Conservation (phyloP, 2,329 filamentous ascomycete genomes). For the Ophiostoma pallidulum region DNA sequence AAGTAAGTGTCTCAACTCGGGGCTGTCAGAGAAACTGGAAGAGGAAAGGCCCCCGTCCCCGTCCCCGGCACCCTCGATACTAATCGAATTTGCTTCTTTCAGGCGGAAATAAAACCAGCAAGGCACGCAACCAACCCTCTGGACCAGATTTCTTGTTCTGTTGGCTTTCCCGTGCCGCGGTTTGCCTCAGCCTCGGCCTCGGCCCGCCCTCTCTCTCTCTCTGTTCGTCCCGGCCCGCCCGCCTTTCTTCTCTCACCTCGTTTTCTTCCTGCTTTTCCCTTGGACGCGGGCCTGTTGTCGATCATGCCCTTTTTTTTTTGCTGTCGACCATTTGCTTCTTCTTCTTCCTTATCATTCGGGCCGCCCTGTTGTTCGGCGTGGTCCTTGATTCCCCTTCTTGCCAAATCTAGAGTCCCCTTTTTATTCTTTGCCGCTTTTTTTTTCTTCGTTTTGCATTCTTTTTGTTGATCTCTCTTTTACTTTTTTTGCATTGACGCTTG, state of each 20-base stretch:
- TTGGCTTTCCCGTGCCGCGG: no score
- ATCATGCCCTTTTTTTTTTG: no score
- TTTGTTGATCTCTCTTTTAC: background rate
- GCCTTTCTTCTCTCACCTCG: no score
- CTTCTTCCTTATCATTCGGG: background rate
- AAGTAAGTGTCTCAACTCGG: constrained; percentile 14
- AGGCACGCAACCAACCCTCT: no score
- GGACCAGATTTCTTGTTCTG: no score
- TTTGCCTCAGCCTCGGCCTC: no score
- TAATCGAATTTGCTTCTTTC: background rate
- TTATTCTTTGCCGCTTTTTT: background rate
- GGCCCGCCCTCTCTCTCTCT: background rate
- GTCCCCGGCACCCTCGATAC: no score
- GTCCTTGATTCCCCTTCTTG: constrained; percentile 11
- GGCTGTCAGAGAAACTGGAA: background rate
- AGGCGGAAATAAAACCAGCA: constrained; percentile 3
- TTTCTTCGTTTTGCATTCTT: background rate
- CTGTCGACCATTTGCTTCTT: background rate
- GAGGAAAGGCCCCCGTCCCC: no score
- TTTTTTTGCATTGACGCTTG: background rate
- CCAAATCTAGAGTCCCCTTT: constrained; percentile 4
- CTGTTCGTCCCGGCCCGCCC: no score
- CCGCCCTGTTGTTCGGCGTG: background rate
- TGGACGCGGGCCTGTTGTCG: no score
- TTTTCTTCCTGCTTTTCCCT: background rate